These are phyloP conservation scores for Acacia confusa DNA, from an alignment of 306 rosid species.

Conservation along the genomic window DNA sequence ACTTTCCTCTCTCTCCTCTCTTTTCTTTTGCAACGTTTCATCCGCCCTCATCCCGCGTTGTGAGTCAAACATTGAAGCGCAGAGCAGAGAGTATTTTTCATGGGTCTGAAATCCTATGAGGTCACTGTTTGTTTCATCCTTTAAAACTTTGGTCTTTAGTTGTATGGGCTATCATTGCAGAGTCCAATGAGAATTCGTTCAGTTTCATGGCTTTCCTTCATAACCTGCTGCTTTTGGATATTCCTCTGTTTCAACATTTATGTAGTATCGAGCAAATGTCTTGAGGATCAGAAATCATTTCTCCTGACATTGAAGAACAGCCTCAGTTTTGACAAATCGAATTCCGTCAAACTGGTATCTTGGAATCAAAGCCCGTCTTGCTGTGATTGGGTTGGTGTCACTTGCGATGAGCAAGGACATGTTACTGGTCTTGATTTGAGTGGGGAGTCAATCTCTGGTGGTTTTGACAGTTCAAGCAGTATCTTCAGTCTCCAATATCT, in stretches of 20 bases:
- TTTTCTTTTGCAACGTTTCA: neutral
- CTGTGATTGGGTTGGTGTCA: neutral
- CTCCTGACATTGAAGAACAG: slow-evolving; percentile 37
- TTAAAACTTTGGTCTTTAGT: neutral
- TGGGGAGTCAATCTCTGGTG: neutral
- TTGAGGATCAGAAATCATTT: slow-evolving; percentile 35
- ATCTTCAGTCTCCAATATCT: slow-evolving; percentile 26
- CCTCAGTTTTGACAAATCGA: neutral
- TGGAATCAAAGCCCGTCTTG: neutral
- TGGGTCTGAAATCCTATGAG: neutral
- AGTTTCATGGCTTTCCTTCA: slow-evolving; percentile 6
- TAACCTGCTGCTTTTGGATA: neutral
- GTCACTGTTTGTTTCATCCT: neutral
- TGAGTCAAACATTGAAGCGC: neutral
- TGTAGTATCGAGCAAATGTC: slow-evolving; percentile 15
- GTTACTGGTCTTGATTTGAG: slow-evolving; percentile 26
- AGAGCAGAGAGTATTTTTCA: neutral
- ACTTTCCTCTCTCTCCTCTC: too few relatives aligned
- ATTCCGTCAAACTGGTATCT: neutral
- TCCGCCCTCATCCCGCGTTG: neutral
- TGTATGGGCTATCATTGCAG: neutral
- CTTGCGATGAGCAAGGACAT: neutral
- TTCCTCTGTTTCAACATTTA: neutral
- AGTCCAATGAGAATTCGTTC: neutral
- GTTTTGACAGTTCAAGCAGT: slow-evolving; percentile 16